Evolutionary conservation across 1,139 yeast species (phyloP).

Genomic region (Suzukiozyma palmioleophila): DNA sequence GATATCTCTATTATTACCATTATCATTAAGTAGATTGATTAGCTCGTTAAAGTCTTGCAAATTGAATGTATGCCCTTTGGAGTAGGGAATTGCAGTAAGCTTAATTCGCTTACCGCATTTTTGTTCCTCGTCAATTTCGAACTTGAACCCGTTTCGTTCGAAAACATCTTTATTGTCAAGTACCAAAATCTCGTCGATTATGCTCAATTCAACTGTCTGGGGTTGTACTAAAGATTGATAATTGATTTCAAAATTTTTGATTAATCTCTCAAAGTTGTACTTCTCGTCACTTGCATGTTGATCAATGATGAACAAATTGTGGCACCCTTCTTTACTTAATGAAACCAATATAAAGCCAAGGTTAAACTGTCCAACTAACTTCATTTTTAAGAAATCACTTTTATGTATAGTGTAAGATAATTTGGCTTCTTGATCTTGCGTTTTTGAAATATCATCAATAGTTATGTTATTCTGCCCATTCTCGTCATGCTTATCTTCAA

Average conservation of each 20-base stretch:
- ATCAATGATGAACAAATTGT: conserved; percentile 82
- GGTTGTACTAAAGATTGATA: conserved; percentile 75
- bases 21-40: conserved; percentile 49
- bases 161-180: conserved; percentile 56
- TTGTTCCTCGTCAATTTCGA: conserved; percentile 37
- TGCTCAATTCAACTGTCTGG: conserved; percentile 56
- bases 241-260: conserved; percentile 45
- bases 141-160: conserved; percentile 68
- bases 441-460: conserved; percentile 15
- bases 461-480: conserved; percentile 1
- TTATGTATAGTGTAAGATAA: conserved; percentile 55
- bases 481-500: background rate
- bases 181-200: conserved; percentile 73
- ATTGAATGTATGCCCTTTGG: conserved; percentile 65
- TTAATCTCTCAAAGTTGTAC: conserved; percentile 73
- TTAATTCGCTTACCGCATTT: conserved; percentile 56
- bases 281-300: conserved; percentile 99
- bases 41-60: conserved; percentile 71
- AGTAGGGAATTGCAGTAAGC: conserved; percentile 65
- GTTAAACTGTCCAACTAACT: conserved; percentile 86
- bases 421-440: conserved; percentile 48
- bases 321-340: conserved; percentile 23
- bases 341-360: conserved; percentile 77
- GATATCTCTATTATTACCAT: conserved; percentile 33
- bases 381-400: conserved; percentile 65